Evolutionary conservation across 768 basidiomycete genomes (phyloP).

Genomic region (Pisolithus sp.): DNA sequence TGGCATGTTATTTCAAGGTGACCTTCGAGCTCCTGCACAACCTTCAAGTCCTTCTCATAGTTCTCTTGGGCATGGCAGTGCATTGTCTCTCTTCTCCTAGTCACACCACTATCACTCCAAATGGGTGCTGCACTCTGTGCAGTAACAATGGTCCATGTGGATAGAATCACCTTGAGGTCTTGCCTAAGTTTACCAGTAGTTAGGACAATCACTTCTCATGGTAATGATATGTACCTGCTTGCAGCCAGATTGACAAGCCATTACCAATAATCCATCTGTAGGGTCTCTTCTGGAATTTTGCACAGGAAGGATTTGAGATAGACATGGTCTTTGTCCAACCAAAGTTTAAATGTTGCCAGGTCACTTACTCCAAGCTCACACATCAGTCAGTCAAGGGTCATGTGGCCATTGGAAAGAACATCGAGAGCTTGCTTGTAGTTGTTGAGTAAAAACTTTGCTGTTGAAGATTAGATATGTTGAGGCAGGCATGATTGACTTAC

Average conservation of each 20-base stretch:
- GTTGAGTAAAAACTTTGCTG: too few relatives aligned
- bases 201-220: neutral
- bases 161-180: neutral
- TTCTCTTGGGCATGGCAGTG: conserved; percentile 11
- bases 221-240: neutral
- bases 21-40: conserved; percentile 7
- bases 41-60: conserved; percentile 1
- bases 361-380: too few relatives aligned
- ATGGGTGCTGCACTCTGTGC: too few relatives aligned
- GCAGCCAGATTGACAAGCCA: neutral
- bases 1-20: neutral
- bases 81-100: conserved; percentile 2
- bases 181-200: too few relatives aligned
- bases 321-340: too few relatives aligned
- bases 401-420: too few relatives aligned
- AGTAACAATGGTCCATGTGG: too few relatives aligned
- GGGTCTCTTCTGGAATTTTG: conserved; percentile 6
- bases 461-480: too few relatives aligned
- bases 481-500: neutral
- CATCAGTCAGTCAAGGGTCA: too few relatives aligned
- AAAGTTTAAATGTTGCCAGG: too few relatives aligned
- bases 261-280: conserved; percentile 13
- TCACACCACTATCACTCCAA: neutral
- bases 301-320: too few relatives aligned
- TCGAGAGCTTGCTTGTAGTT: too few relatives aligned